Conservation (phyloP, 2,329 filamentous ascomycete genomes). For the Sordariomycetes sp. region DNA sequence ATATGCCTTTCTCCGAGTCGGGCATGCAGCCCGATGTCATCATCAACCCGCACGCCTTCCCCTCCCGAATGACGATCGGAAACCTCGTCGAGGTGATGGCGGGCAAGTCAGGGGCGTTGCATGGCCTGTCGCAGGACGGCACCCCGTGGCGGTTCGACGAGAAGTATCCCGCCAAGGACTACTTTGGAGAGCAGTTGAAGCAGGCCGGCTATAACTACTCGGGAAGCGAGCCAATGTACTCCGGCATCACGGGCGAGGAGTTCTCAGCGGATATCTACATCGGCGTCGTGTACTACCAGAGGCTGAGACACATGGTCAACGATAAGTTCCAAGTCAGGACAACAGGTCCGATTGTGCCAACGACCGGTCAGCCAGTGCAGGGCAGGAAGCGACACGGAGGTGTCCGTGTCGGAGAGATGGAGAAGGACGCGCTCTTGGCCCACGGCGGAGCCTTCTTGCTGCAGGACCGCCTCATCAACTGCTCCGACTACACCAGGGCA, state of each 20-base stretch:
- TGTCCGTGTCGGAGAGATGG: constrained; percentile 99
- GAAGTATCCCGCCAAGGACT: constrained; percentile 82
- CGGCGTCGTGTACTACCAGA: constrained; percentile 95
- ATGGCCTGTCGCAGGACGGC: constrained; percentile 90
- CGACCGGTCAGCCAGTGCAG: constrained; percentile 95
- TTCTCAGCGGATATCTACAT: constrained; percentile 93
- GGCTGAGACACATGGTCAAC: constrained; percentile 98
- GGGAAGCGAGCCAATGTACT: constrained; percentile 98
- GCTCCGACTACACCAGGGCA: constrained; percentile 81
- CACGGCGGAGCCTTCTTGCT: constrained; percentile 92
- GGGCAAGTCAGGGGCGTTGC: constrained; percentile 86
- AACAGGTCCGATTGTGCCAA: constrained; percentile 79
- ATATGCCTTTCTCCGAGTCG: constrained; percentile 95
- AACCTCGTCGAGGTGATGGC: constrained; percentile 98
- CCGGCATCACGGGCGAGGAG: constrained; percentile 89
- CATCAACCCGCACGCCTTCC: constrained; percentile 99
- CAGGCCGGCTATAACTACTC: constrained; percentile 97
- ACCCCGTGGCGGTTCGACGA: constrained; percentile 95
- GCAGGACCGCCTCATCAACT: constrained; percentile 94
- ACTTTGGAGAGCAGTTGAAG: constrained; percentile 91
- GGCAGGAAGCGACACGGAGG: constrained; percentile 92
- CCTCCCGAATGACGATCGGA: constrained; percentile 98
- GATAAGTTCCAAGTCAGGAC: constrained; percentile 98
- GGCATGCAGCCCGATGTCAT: constrained; percentile 97
- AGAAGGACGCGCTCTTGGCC: constrained; percentile 86